phyloP scores from a whole-genome alignment of 2,329 filamentous ascomycete species.

The Alternaria ethzedia region DNA sequence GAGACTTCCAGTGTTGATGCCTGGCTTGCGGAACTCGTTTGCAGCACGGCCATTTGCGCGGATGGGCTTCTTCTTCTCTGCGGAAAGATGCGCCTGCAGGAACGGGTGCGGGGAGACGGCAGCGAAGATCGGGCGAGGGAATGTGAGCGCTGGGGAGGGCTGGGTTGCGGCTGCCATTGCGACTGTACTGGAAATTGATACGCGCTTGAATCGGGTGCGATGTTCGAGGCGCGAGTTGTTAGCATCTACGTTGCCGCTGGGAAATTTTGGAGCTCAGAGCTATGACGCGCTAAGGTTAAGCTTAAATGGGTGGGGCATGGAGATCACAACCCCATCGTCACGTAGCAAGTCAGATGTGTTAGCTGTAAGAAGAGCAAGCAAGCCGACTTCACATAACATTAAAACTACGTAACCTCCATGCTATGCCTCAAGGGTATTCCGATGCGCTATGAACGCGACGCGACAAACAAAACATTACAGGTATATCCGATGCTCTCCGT shows the following conservation, averaged over 20 bases:
- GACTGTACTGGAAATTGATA: not conserved
- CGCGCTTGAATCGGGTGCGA: not conserved
- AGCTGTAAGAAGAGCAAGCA: not conserved
- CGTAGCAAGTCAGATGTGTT: not conserved
- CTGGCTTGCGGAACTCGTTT: conserved; percentile 72
- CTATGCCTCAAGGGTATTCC: not conserved
- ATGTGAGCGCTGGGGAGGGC: conserved; percentile 49
- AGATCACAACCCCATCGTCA: conserved; percentile 4
- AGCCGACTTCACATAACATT: not conserved
- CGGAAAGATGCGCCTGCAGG: conserved; percentile 86
- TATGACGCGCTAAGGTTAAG: conserved; percentile 29
- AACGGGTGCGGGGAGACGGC: conserved; percentile 89
- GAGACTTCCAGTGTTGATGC: conserved; percentile 81
- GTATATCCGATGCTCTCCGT: not conserved
- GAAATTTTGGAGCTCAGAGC: conserved; percentile 38
- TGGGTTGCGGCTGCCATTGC: conserved; percentile 32
- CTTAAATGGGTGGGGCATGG: conserved; percentile 18
- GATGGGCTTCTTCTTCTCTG: conserved; percentile 59
- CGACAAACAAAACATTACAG: not conserved
- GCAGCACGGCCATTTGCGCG: conserved; percentile 83
- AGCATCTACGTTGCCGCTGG: conserved; percentile 4
- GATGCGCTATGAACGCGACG: not conserved
- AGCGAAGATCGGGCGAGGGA: conserved; percentile 77
- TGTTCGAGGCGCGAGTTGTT: not conserved
- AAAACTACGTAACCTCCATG: not conserved